Base-by-base conservation (phyloP, 257 asterid species). In the Striga asiatica region DNA sequence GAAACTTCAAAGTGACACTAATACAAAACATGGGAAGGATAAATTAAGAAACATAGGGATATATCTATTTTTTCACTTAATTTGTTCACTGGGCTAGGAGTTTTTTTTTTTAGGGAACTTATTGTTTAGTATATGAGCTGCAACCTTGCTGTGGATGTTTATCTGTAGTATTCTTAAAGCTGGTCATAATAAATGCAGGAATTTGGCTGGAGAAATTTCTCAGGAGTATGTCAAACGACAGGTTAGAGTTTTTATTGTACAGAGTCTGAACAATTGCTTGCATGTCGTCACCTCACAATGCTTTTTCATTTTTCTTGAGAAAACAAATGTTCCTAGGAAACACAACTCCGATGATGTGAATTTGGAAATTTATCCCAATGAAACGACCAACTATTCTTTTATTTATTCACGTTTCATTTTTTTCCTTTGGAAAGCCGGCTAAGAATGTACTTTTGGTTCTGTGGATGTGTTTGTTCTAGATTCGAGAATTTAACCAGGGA, bases 181-280 rank as follows among this genome's bases (percentile, higher is more conserved):
- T 50, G 32, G n/a, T 62, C 25, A n/a, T 17, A 56, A 20, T 51
- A 10, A 22, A 55, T 65, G 55, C 76, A 92, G 99, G 81, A 92
- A 92, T 70, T 79, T 92, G 73, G 94, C 93, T 69, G 95, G 97
- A 51, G 95, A 88, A 78, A 84, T 92, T 68, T 28, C 97, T 6
- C 88, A 77, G 60, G 95, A 92, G 69, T 84, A 76, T 69, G 71
- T 73, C 18, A 82, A 84, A 25, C 78, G 95, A 23, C 95, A 88
- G 96, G 98, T 86, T 66, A 20, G 78, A 43, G 19, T 55, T 35
- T 60, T 39, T 67, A 21, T 39, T 3, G 22, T 27, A 31, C 28
- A 8, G 13, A 56, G 31, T 21, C 23, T 25, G 43, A 53, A n/a
- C 41, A 55, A 51, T 24, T 50, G 64, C 55, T 38, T 48, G 46